Evolutionary conservation across 176 grass and related monocot genomes (phyloP).

Genomic region (Phoenix roebelenii): DNA sequence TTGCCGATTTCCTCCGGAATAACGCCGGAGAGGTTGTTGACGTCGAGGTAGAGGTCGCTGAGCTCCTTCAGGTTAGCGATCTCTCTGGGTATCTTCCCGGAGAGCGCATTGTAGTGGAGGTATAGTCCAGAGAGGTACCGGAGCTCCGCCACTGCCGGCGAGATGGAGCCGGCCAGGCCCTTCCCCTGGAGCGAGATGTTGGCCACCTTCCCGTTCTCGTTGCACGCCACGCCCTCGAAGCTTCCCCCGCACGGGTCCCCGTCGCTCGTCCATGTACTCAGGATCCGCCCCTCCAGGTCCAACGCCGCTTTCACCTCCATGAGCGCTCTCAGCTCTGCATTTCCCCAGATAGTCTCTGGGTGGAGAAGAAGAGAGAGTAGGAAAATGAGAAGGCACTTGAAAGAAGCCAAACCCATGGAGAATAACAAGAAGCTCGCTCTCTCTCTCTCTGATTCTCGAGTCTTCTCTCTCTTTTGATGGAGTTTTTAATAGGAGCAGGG

Average conservation of each 20-base stretch:
- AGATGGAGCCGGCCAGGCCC: constrained; percentile 59
- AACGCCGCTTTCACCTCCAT: constrained; percentile 55
- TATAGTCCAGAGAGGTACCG: constrained; percentile 61
- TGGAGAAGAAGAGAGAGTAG: no score
- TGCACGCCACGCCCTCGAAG: constrained; percentile 82
- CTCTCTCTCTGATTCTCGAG: no score
- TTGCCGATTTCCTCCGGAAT: constrained; percentile 58
- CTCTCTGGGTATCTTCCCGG: constrained; percentile 47
- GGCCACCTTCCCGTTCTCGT: constrained; percentile 57
- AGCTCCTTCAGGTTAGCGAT: constrained; percentile 37
- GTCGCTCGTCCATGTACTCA: constrained; percentile 55
- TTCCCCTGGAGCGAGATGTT: constrained; percentile 92
- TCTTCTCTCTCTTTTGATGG: no score
- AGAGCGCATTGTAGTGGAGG: constrained; percentile 83
- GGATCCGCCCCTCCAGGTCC: constrained; percentile 42
- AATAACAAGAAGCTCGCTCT: no score
- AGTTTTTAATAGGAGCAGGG: no score
- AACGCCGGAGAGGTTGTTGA: constrained; percentile 61
- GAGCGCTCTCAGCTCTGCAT: constrained; percentile 47
- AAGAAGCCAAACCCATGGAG: no score
- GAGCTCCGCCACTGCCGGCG: constrained; percentile 55
- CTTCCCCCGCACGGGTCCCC: constrained; percentile 48
- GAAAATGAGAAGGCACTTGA: no score
- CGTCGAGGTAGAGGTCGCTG: constrained; percentile 78
- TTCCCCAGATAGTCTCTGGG: neutral